Base-by-base conservation (phyloP, 2,329 filamentous ascomycete genomes). In the Coniochaeta pulveracea region DNA sequence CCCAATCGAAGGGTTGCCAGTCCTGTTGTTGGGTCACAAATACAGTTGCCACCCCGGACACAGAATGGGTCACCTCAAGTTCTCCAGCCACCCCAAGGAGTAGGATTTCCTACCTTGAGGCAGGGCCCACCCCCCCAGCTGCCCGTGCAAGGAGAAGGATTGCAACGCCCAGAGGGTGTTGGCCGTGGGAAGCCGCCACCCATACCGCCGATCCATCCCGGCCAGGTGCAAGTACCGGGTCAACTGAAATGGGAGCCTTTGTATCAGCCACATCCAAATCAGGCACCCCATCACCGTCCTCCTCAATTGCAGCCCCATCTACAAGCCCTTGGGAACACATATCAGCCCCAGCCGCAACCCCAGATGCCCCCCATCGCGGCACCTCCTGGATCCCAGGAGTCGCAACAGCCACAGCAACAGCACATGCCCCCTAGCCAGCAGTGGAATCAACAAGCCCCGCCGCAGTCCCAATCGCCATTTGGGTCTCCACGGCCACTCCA, bases 181-280 rank as follows among this genome's bases (percentile, higher is more conserved):
- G 42, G 43, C 9, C 55, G 54, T 36, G 40, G 46, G n/a, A 50
- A 47, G 37, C 51, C 45, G 14, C 48, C 47, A 9, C 40, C 47
- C 3, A 46, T 41, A 6, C 33, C 38, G 19, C 40, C n/a, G n/a
- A n/a, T n/a, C n/a, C n/a, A 36, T 19, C 35, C 42, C 9, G 31
- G 37, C 9, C 41, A 45, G 17, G 41, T 48, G 18, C 49, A 49
- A 33, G 43, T 24, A 24, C 43, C 57, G 27, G 47, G 47, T 6
- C 45, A 53, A 10, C 41, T 58, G 18, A 60, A 58, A 42, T 62
- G 57, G 58, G 57, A 63, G 37, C 56, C 58, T 9, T 56, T 49
- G 4, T 61, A 61, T 37, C 55, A 57, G 34, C 55, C 54, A 35
- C 39, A 37, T 12, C 39, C 34, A 21, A 6, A 34, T 8, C 16